phyloP scores from a whole-genome alignment of 2,329 filamentous ascomycete species.

The Spiromastix sp. region DNA sequence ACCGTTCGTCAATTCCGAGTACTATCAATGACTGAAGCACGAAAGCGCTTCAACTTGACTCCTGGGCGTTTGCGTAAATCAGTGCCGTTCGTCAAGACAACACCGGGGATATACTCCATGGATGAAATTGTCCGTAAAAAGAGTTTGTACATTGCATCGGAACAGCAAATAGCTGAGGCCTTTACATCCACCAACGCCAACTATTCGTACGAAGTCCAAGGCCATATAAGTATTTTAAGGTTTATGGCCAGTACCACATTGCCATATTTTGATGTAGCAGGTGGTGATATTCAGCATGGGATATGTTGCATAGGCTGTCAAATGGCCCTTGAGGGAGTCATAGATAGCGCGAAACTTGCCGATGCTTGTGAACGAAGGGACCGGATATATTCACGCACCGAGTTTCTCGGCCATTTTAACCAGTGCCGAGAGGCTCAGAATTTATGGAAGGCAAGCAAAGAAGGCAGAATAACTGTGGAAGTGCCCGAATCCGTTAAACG shows the following conservation, averaged over 20 bases:
- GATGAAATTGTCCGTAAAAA: too few species aligned
- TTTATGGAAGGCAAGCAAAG: constrained; percentile 5
- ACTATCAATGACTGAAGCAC: not conserved
- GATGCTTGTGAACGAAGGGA: constrained; percentile 2
- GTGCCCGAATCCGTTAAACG: too few species aligned
- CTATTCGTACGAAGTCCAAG: too few species aligned
- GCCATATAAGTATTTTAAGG: not conserved
- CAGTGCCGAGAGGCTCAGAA: constrained; percentile 5
- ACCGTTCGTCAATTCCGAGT: too few species aligned
- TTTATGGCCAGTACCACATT: constrained; percentile 6
- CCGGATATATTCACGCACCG: constrained; percentile 2
- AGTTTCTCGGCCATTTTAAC: constrained; percentile 5
- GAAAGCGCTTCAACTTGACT: not conserved
- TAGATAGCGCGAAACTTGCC: not conserved
- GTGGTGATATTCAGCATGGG: constrained; percentile 1
- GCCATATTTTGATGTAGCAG: constrained; percentile 5
- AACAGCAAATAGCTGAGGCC: too few species aligned
- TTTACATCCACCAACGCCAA: too few species aligned
- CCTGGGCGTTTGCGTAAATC: too few species aligned
- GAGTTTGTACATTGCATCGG: too few species aligned
- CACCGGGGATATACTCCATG: too few species aligned
- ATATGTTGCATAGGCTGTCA: constrained; percentile 6
- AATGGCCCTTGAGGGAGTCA: constrained; percentile 2
- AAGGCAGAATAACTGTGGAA: constrained; percentile 3
- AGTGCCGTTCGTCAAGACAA: too few species aligned